Conservation (phyloP, 305 asterid species). For the Plantago coronopus region DNA sequence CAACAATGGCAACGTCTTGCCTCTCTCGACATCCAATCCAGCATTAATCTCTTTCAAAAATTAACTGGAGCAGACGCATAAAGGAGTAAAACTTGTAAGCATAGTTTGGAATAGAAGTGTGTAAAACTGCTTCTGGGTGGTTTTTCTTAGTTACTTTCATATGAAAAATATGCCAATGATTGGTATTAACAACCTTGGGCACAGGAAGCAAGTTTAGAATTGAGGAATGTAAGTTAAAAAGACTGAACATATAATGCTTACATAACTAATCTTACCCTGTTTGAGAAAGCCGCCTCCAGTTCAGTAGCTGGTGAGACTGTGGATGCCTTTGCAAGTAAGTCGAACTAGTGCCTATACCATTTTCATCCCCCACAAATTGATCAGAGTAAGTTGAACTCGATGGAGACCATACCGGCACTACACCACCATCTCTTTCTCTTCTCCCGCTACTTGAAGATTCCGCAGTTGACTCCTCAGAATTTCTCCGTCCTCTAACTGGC, state of each 20-base stretch:
- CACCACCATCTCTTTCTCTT: conserved; percentile 69
- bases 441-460: conserved; percentile 65
- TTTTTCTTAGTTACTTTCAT: not conserved
- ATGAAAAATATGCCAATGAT: too few species aligned
- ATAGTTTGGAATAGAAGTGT: not conserved
- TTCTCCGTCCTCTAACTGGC: conserved; percentile 38
- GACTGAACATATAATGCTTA: too few species aligned
- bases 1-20: conserved; percentile 11
- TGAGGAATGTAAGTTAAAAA: too few species aligned
- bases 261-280: conserved; percentile 47
- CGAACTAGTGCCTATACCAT: conserved; percentile 23
- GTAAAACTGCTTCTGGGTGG: not conserved
- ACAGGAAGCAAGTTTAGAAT: too few species aligned
- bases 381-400: conserved; percentile 56
- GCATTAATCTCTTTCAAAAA: conserved; percentile 10
- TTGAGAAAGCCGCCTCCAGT: conserved; percentile 73
- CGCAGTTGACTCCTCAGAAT: conserved; percentile 86
- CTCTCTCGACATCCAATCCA: conserved; percentile 13
- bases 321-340: conserved; percentile 66
- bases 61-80: conserved; percentile 10
- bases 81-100: not conserved
- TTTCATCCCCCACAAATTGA: conserved; percentile 52
- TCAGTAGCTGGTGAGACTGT: conserved; percentile 62
- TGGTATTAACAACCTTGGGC: too few species aligned
- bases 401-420: conserved; percentile 91